Percentiles rank a stretch among this genome's conserved stretches.
Evolutionary conservation across 2,329 filamentous ascomycete genomes (phyloP).

Genomic region (Neofusicoccum cordaticola): DNA sequence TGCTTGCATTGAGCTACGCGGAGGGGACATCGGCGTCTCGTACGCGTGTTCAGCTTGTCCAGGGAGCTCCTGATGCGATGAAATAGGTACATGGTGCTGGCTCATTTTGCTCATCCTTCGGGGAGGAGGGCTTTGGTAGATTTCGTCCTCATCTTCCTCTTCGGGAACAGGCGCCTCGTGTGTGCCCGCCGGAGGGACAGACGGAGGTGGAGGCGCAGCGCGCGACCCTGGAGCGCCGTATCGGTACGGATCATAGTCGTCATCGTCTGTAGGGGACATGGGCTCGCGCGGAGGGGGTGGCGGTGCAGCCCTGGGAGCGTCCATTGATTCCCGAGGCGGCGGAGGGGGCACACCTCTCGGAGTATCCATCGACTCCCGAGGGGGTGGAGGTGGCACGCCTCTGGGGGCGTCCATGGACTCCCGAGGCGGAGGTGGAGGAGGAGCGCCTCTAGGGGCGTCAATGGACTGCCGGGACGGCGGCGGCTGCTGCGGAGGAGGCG

Average conservation of each 20-base stretch:
- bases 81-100: constrained; percentile 33
- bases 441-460: constrained; percentile 68
- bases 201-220: constrained; percentile 32
- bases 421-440: constrained; percentile 65
- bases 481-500: constrained; percentile 55
- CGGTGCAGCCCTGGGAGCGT: constrained; percentile 43
- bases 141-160: constrained; percentile 33
- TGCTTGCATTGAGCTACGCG: constrained; percentile 25
- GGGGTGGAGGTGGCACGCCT: constrained; percentile 62
- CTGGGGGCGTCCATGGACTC: constrained; percentile 70
- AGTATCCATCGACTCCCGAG: constrained; percentile 67
- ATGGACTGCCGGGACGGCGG: constrained; percentile 59
- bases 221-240: constrained; percentile 42
- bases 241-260: constrained; percentile 68
- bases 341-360: constrained; percentile 70
- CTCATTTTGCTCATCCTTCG: constrained; percentile 22
- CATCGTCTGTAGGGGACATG: constrained; percentile 41
- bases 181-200: constrained; percentile 32
- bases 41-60: constrained; percentile 22
- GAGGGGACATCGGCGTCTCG: constrained; percentile 34
- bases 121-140: constrained; percentile 34
- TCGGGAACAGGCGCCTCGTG: constrained; percentile 20
- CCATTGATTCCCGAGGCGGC: constrained; percentile 44
- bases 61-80: constrained; percentile 35
- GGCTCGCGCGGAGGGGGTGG: constrained; percentile 58